Percentiles rank a stretch among this genome's conserved stretches.
Conservation (phyloP, 2,329 filamentous ascomycete genomes). For the Paecilomyces sp. region DNA sequence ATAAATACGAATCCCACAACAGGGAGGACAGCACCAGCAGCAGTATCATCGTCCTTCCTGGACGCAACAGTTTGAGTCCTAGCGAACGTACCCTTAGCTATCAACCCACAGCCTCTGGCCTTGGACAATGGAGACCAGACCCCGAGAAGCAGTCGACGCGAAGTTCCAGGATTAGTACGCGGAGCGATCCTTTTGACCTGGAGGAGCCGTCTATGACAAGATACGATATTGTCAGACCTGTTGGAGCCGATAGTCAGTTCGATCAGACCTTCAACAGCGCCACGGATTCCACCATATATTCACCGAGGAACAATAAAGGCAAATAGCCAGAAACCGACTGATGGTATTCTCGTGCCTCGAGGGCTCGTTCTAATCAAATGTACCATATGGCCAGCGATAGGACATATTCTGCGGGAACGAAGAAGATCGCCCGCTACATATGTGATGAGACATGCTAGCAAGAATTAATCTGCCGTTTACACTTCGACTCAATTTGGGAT, state of each 20-base stretch:
- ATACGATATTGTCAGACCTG: not conserved
- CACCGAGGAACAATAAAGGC: not conserved
- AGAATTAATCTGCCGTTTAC: not conserved
- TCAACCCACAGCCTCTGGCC: conserved; percentile 5
- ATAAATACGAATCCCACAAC: not conserved
- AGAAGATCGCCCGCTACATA: not conserved
- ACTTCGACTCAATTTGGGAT: not conserved
- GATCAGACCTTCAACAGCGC: not conserved
- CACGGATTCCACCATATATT: not conserved
- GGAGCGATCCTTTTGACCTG: conserved; percentile 30
- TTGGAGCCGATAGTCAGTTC: not conserved
- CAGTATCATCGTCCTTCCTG: conserved; percentile 20
- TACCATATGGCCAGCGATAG: not conserved
- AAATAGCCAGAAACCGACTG: not conserved
- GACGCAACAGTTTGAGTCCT: conserved; percentile 13
- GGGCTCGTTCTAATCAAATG: not conserved
- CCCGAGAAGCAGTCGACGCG: conserved; percentile 5
- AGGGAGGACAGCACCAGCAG: conserved; percentile 17
- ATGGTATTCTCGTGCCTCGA: not conserved
- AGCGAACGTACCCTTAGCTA: conserved; percentile 11
- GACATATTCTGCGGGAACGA: not conserved
- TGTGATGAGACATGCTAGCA: not conserved
- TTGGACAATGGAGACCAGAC: conserved; percentile 9
- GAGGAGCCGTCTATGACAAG: conserved; percentile 12
- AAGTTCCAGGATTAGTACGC: conserved; percentile 13